Evolutionary conservation across 768 basidiomycete genomes (phyloP), one percentile per base, ranked within the genome.

Genomic region (Rhodosporidiobolus odoratus): DNA sequence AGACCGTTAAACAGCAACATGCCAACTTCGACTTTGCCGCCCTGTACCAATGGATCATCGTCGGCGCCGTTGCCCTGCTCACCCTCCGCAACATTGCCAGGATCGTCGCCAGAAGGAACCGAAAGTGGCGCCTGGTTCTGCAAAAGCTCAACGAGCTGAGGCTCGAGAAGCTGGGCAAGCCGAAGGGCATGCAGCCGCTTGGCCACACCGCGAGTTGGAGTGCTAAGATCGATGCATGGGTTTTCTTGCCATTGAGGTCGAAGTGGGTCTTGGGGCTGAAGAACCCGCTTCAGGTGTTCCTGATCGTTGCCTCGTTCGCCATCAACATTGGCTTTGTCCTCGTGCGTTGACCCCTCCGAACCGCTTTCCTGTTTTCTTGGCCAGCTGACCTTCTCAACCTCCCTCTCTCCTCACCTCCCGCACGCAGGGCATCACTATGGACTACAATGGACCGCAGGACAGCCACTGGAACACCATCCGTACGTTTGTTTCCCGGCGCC

Each of bases 281-380:
- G 50, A 69, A 66, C 64, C 60, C 67, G 6, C 61, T 73, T 2
- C 72, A 68, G 30, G 48, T 73, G 25, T 65, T 66, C 48, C 21
- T 73, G n/a, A 47, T 69, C 32, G 25, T 73, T 15, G 64, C 59
- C 23, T 56, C 43, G 17, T 32, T 69, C 15, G 67, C 64, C 15
- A 41, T 73, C 67, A 73, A 73, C 60, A 27, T 48, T 21, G 68
- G 60, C 12, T 73, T 73, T 57, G 57, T 68, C 32, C 71, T 72
- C 53, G 64, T 70, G 38, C 34, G 63, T 61, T 25, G n/a, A n/a
- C 37, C 5, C 37, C 16, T 58, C 37, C 37, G 23, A 10, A 13
- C n/a, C 27, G 5, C 23, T 5, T 21, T 10, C 27, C 9, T 17
- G 8, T 7, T 30, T 4, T 30, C 27, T 6, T 27, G 27, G 52